A percentile compares a stretch with the other conserved stretches of the same genome.
Evolutionary conservation across 2,329 filamentous ascomycete species (phyloP).

Genomic region (Bertia moriformis): DNA sequence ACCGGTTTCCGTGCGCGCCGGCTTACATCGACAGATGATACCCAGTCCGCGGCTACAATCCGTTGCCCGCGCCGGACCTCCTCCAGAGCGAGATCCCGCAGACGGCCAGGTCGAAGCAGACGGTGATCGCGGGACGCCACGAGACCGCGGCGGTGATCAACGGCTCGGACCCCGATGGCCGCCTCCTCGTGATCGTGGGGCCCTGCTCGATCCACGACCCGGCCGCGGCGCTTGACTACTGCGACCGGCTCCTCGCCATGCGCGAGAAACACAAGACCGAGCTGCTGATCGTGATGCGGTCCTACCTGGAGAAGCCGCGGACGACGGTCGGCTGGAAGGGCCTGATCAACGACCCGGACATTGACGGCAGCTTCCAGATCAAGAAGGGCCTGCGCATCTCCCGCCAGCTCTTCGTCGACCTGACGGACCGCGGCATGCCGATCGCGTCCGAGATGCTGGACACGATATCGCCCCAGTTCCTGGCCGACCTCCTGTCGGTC

Average conservation of each 20-base stretch:
- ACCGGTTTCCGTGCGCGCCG: slow-evolving; percentile 2
- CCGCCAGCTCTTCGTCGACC: slow-evolving; percentile 80
- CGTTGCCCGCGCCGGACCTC: slow-evolving; percentile 79
- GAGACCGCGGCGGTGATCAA: slow-evolving; percentile 58
- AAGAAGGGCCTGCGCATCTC: slow-evolving; percentile 87
- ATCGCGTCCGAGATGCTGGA: slow-evolving; percentile 96
- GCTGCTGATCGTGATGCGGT: slow-evolving; percentile 89
- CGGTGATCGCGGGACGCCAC: slow-evolving; percentile 44
- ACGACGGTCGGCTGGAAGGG: slow-evolving; percentile 99
- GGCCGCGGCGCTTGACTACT: slow-evolving; percentile 79
- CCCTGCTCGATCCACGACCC: slow-evolving; percentile 98
- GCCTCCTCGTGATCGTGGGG: slow-evolving; percentile 64
- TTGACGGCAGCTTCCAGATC: slow-evolving; percentile 96
- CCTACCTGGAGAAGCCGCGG: slow-evolving; percentile 95
- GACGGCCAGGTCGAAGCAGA: slow-evolving; percentile 38
- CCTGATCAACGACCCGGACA: slow-evolving; percentile 94
- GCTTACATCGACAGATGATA: not conserved
- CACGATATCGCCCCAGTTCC: slow-evolving; percentile 92
- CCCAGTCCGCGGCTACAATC: slow-evolving; percentile 76
- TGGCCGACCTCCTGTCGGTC: slow-evolving; percentile 79
- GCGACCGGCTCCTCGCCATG: slow-evolving; percentile 63
- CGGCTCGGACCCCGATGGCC: slow-evolving; percentile 43
- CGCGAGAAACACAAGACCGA: slow-evolving; percentile 82
- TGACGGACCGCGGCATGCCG: slow-evolving; percentile 86
- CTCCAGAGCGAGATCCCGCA: slow-evolving; percentile 82